Conservation (phyloP, 2,329 filamentous ascomycete species). For the Aspergillus ruber region DNA sequence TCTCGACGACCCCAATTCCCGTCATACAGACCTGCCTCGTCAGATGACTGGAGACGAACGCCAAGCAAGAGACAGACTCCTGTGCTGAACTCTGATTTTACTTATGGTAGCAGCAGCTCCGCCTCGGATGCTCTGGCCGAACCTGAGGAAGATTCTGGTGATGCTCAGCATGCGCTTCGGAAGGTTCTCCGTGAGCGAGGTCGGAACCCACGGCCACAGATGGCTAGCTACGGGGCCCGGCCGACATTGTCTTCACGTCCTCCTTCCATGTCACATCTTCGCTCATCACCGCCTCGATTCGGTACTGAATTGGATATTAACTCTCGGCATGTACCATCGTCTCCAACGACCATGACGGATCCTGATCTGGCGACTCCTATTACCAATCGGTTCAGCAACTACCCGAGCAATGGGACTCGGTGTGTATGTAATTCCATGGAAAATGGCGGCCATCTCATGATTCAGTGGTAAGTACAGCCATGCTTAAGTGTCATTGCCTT, state of each 20-base stretch:
- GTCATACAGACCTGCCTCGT: slow-evolving; percentile 3
- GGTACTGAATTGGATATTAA: slow-evolving; percentile 31
- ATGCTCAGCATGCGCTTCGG: slow-evolving; percentile 43
- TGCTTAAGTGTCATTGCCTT: too few species aligned
- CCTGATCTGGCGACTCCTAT: slow-evolving; percentile 47
- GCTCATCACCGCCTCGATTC: slow-evolving; percentile 39
- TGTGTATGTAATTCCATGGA: slow-evolving; percentile 53
- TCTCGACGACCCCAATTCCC: slow-evolving; percentile 18
- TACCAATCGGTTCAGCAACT: slow-evolving; percentile 46
- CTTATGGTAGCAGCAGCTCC: slow-evolving; percentile 24
- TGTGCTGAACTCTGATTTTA: slow-evolving; percentile 25
- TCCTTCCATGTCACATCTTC: slow-evolving; percentile 28
- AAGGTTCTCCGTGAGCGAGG: slow-evolving; percentile 36
- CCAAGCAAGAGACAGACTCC: slow-evolving; percentile 29
- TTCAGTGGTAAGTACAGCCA: slow-evolving; percentile 58
- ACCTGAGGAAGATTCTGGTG: slow-evolving; percentile 27
- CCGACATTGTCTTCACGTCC: slow-evolving; percentile 23
- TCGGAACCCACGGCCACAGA: slow-evolving; percentile 20
- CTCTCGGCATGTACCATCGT: slow-evolving; percentile 35
- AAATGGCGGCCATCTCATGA: slow-evolving; percentile 51
- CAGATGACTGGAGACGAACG: slow-evolving; percentile 25
- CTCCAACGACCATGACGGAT: slow-evolving; percentile 48
- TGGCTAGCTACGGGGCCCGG: slow-evolving; percentile 23
- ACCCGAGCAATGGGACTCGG: slow-evolving; percentile 47
- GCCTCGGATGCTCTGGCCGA: slow-evolving; percentile 21